These are phyloP conservation scores for Gomphus bonarii DNA, from an alignment of 1,284 basidiomycete species.

Conservation along the genomic window DNA sequence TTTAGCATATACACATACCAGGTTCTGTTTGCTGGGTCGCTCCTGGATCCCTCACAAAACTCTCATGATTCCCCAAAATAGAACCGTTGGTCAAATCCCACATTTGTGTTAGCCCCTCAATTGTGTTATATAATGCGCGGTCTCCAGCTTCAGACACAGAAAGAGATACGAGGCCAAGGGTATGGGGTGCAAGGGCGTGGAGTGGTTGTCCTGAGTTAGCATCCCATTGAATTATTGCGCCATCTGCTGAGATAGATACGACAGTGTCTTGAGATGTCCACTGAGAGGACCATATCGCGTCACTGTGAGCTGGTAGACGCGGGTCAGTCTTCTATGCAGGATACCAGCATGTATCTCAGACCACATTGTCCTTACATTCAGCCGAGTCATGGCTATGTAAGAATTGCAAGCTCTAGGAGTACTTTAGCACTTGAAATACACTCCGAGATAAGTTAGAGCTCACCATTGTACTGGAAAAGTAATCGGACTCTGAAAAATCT, in stretches of 20 bases:
- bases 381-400: slow-evolving; percentile 7
- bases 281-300: slow-evolving; percentile 70
- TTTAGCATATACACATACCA: slow-evolving; percentile 39
- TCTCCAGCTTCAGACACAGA: slow-evolving; percentile 56
- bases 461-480: not conserved
- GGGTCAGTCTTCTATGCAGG: not conserved
- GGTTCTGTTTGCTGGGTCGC: slow-evolving; percentile 43
- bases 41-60: slow-evolving; percentile 37
- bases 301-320: slow-evolving; percentile 53
- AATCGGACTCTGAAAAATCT: not conserved
- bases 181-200: slow-evolving; percentile 54
- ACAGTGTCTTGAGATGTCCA: slow-evolving; percentile 64
- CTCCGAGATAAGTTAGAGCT: not conserved
- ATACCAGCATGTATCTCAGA: not conserved
- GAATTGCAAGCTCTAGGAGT: slow-evolving; percentile 7
- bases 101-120: slow-evolving; percentile 70
- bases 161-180: slow-evolving; percentile 64
- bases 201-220: slow-evolving; percentile 54
- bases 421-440: not conserved
- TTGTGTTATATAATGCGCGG: slow-evolving; percentile 60
- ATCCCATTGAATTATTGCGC: slow-evolving; percentile 61
- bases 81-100: slow-evolving; percentile 51
- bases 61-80: slow-evolving; percentile 56
- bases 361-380: not conserved
- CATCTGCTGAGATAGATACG: slow-evolving; percentile 66